phyloP scores from a whole-genome alignment of 2,329 filamentous ascomycete species.

The Phaeosphaeria sp. region DNA sequence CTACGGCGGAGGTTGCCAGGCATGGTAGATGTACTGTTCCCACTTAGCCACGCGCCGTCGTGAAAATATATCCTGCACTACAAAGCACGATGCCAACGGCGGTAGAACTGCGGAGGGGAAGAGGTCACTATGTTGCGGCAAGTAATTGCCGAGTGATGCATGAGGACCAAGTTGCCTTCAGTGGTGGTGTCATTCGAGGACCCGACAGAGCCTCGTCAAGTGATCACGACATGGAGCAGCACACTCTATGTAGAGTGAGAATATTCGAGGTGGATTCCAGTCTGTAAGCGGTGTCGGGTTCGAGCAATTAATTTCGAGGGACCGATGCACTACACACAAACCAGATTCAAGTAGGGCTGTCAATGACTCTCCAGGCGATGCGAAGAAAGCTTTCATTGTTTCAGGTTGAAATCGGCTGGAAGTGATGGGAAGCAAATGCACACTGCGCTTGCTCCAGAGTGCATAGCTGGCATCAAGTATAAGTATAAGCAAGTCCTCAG shows the following conservation, averaged over 20 bases:
- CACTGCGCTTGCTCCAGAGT: neutral
- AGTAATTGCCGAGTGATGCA: neutral
- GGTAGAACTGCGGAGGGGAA: neutral
- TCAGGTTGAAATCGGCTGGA: neutral
- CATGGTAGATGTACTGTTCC: neutral
- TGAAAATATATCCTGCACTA: neutral
- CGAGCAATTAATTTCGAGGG: conserved; percentile 16
- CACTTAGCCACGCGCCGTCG: neutral
- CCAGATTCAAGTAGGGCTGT: neutral
- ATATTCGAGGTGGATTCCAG: conserved; percentile 18
- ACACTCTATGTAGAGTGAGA: conserved; percentile 21
- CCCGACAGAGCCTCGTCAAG: neutral
- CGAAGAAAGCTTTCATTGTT: neutral
- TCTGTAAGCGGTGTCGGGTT: conserved; percentile 22
- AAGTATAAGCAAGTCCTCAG: neutral
- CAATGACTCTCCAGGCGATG: neutral
- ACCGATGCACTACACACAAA: neutral
- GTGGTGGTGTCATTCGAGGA: neutral
- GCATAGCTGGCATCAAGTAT: neutral
- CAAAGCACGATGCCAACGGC: neutral
- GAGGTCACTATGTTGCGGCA: neutral
- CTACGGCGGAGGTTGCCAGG: neutral
- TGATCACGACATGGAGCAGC: conserved; percentile 7
- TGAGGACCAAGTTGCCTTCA: neutral
- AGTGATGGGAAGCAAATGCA: neutral